Evolutionary conservation across 805 yeast genomes (phyloP), one percentile per base, ranked within the genome.

Genomic region (Saccharomyces kudriavzevii): DNA sequence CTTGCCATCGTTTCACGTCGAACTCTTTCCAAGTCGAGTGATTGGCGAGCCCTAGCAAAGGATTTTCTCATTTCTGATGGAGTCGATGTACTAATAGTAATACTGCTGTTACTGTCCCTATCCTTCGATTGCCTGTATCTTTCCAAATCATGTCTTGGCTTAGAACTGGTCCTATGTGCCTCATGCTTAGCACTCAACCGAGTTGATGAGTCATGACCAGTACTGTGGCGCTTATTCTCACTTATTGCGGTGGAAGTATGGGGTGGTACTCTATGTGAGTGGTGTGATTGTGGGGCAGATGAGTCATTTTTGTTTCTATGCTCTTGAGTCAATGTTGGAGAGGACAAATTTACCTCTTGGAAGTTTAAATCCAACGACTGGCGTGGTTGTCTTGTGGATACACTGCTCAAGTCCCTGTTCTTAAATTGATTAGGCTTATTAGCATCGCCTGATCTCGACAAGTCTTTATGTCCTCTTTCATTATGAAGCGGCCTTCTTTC

Each of bases 1-100:
- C 22, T 35, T 35, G 43, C 43, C 43, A 17, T 35, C 22, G 60
- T 58, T 49, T 66, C 70, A 24, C 63, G 60, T 51, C 65, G 62
- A 5, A 60, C 46, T 49, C 58, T 55, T 46, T 67, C 70, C 47
- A 66, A 49, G 47, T 67, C 70, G 11, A 67, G 53, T 2, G 70
- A 67, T 45, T 64, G 65, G n/a, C 70, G 61, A 1, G 64, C 65
- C 46, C 56, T 60, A 8, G 64, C 56, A 48, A 64, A 57, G 0
- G 67, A 60, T 43, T 58, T 63, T 35, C 56, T 61, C 51, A 58
- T 53, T 26, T 57, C 61, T 43, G 48, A 52, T 47, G 49, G 47
- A 20, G 45, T 55, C 17, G 54, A 29, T 5, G 59, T 46, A 10
- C 55, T 50, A 13, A 48, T 49, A 20, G 57, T 52, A 17, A 56